phyloP scores from a whole-genome alignment of 2,329 filamentous ascomycete species.

The Rosellinia necatrix region DNA sequence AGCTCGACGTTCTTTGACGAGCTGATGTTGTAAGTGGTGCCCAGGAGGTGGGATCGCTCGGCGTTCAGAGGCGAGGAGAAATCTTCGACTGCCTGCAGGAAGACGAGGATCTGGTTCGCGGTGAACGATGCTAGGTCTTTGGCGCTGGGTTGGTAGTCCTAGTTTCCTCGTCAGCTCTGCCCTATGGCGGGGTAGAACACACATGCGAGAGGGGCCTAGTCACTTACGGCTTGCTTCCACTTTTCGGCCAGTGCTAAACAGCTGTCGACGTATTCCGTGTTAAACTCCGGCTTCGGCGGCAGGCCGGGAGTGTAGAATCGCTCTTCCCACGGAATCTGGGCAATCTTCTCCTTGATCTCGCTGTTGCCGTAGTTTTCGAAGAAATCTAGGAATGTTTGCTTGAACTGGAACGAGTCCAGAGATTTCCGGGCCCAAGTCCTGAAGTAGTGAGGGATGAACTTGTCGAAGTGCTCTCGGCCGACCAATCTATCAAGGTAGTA shows the following conservation, averaged over 20 bases:
- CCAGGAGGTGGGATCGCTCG: slow-evolving; percentile 72
- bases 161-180: slow-evolving; percentile 23
- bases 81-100: slow-evolving; percentile 78
- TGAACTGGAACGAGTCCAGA: slow-evolving; percentile 93
- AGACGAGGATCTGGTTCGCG: slow-evolving; percentile 89
- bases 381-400: slow-evolving; percentile 82
- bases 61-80: slow-evolving; percentile 67
- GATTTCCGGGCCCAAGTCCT: slow-evolving; percentile 82
- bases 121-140: slow-evolving; percentile 75
- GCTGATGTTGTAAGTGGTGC: slow-evolving; percentile 72
- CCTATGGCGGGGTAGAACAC: neutral
- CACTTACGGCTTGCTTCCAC: slow-evolving; percentile 68
- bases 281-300: slow-evolving; percentile 88
- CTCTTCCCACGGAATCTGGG: slow-evolving; percentile 82
- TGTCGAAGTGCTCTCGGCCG: slow-evolving; percentile 85
- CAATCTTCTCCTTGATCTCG: slow-evolving; percentile 66
- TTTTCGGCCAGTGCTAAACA: slow-evolving; percentile 83
- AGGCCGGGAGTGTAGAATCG: slow-evolving; percentile 89
- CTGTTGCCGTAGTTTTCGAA: slow-evolving; percentile 70
- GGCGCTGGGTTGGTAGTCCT: slow-evolving; percentile 66
- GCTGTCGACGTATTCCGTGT: slow-evolving; percentile 82
- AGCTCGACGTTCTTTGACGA: slow-evolving; percentile 87
- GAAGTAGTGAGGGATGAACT: slow-evolving; percentile 96
- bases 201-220: slow-evolving; percentile 38
- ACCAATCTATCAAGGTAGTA: slow-evolving; percentile 88